Conservation (phyloP, 148 eudicot genomes). For the Camellia sinensis region DNA sequence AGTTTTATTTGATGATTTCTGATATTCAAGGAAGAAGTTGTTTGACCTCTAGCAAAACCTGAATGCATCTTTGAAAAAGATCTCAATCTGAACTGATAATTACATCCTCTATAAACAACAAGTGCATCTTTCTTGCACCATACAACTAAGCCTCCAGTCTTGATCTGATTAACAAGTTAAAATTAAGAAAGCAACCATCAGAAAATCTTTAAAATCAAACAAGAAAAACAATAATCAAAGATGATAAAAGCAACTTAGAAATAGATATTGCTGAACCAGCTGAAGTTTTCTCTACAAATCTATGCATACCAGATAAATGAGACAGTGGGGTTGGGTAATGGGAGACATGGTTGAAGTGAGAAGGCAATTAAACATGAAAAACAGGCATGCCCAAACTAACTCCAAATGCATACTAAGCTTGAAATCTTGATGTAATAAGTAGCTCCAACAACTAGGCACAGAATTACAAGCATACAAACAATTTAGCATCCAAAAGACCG, state of each 20-base stretch:
- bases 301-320: neutral
- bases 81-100: constrained; percentile 29
- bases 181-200: constrained; percentile 16
- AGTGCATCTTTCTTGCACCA: constrained; percentile 79
- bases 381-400: neutral
- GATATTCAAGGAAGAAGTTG: constrained; percentile 15
- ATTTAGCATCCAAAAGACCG: neutral
- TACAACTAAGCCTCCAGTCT: constrained; percentile 91
- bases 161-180: constrained; percentile 46
- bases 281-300: neutral
- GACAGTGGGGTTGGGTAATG: neutral
- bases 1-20: constrained; percentile 15
- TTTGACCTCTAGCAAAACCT: constrained; percentile 11
- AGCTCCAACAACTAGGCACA: neutral
- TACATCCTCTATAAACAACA: constrained; percentile 77
- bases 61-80: constrained; percentile 15
- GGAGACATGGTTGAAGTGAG: neutral
- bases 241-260: neutral
- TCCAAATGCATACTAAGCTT: neutral
- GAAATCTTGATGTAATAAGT: neutral
- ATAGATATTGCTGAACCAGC: neutral
- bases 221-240: neutral
- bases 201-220: neutral
- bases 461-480: neutral
- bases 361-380: neutral